A percentile compares a stretch with the other conserved stretches of the same genome.
Evolutionary conservation across 1,284 basidiomycete genomes (phyloP).

Genomic region (Rhodotorula mucilaginosa): DNA sequence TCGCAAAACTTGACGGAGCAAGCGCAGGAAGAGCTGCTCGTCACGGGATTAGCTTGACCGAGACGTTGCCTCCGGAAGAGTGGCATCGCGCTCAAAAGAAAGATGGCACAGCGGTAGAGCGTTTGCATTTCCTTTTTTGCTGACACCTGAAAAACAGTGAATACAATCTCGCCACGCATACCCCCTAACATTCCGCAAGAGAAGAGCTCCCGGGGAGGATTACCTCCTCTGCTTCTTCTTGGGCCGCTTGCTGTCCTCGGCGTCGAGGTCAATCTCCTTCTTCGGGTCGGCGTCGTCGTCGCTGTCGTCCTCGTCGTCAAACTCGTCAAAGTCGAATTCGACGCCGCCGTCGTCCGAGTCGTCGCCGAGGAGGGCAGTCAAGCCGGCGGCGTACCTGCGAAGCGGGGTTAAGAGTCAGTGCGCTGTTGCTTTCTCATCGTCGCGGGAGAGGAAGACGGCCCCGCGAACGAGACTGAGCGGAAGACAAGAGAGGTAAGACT

Average conservation of each 20-base stretch:
- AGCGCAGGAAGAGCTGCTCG: no score
- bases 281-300: constrained; percentile 30
- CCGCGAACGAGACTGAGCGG: neutral
- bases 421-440: no score
- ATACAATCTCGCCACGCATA: no score
- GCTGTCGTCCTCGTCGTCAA: constrained; percentile 35
- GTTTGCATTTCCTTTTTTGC: no score
- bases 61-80: no score
- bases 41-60: no score
- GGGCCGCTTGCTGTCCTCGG: constrained; percentile 29
- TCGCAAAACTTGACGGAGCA: no score
- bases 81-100: no score
- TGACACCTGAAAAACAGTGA: no score
- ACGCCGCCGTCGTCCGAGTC: constrained; percentile 14
- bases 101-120: no score
- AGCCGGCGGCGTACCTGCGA: constrained; percentile 40
- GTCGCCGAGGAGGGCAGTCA: constrained; percentile 21
- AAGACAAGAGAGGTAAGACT: neutral
- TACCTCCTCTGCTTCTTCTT: constrained; percentile 32
- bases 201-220: neutral
- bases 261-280: constrained; percentile 37
- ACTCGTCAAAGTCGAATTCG: constrained; percentile 17
- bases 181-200: no score
- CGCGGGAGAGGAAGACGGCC: neutral
- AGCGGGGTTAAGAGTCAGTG: neutral